Evolutionary conservation across 75 land plant species (phyloP), one percentile per base, ranked within the genome.

Genomic region (Sequoiadendron giganteum): DNA sequence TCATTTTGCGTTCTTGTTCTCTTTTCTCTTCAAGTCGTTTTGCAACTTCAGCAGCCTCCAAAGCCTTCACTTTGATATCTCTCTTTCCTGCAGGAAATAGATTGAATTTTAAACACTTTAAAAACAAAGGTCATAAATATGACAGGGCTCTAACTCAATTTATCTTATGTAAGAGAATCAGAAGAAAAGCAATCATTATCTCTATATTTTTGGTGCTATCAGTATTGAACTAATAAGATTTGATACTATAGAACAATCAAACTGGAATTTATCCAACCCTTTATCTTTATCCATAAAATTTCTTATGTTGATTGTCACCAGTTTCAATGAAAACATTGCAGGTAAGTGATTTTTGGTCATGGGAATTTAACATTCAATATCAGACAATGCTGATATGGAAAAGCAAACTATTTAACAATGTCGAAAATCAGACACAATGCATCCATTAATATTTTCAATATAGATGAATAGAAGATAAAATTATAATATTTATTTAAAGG

Each of bases 1-100:
- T 90, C 93, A 88, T 92, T 87, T 94, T 92, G 36, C 95, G 93
- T 86, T 94, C 97, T 88, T 92, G 93, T 73, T 92, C 95, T 65
- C 88, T 93, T 88, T 94, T 92, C 72, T 94, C 95, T 90, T 91
- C 95, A 75, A 92, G 88, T 28, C 95, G 88, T 90, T 91, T 98
- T 83, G 98, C 96, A 84, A 92, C 95, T 85, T 98, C 97, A 84
- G 99, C 97, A 88, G 94, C 96, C 90, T 98, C 99, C 81, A 98
- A 87, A 56, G 99, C 99, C 88, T 95, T 97, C 85, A 97, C 97
- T 89, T 93, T 95, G 65, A 97, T 90, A 11, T 97, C 99, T 86
- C 94, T 95, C 92, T 97, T 98, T 30, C 95, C 99, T 98, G 89
- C 48, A 87, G 65, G 56, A 80, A 38, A 55, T 52, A 32, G n/a